These are phyloP conservation scores for Globisporangium paddicum DNA, from an alignment of 352 stramenopile species.

Conservation along the genomic window DNA sequence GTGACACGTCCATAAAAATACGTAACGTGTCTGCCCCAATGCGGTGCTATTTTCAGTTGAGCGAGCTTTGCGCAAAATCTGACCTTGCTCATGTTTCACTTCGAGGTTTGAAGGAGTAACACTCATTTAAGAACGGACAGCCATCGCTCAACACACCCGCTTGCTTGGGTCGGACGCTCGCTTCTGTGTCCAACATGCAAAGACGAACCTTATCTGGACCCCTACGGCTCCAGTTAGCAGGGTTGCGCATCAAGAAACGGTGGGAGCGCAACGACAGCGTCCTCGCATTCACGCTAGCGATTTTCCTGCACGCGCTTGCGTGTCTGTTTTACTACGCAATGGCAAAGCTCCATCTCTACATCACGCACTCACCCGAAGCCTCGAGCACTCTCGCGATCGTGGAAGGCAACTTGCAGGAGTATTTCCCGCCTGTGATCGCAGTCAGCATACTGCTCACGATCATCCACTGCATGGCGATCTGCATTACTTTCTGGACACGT, in stretches of 20 bases:
- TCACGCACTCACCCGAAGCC: background rate
- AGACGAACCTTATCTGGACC: too few species aligned
- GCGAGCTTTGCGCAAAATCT: background rate
- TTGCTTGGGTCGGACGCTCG: too few species aligned
- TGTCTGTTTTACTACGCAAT: background rate
- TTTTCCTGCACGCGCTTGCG: constrained; percentile 1
- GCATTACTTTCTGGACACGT: background rate
- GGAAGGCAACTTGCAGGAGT: background rate
- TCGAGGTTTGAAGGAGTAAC: too few species aligned
- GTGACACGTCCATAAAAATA: too few species aligned
- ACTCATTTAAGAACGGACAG: too few species aligned
- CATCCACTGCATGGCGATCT: background rate
- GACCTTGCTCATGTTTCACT: too few species aligned
- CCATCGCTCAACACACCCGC: too few species aligned
- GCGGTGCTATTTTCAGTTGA: too few species aligned
- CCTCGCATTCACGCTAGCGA: background rate
- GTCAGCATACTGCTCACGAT: background rate
- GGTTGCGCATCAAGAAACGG: too few species aligned
- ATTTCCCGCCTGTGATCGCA: background rate
- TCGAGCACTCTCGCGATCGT: background rate
- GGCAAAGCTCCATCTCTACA: background rate
- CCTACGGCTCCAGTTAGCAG: too few species aligned
- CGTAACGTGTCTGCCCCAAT: too few species aligned
- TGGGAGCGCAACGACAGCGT: background rate
- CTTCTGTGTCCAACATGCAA: too few species aligned